Evolutionary conservation across 306 rosid species (phyloP), one percentile per base, ranked within the genome.

Genomic region (Sophora flavescens): DNA sequence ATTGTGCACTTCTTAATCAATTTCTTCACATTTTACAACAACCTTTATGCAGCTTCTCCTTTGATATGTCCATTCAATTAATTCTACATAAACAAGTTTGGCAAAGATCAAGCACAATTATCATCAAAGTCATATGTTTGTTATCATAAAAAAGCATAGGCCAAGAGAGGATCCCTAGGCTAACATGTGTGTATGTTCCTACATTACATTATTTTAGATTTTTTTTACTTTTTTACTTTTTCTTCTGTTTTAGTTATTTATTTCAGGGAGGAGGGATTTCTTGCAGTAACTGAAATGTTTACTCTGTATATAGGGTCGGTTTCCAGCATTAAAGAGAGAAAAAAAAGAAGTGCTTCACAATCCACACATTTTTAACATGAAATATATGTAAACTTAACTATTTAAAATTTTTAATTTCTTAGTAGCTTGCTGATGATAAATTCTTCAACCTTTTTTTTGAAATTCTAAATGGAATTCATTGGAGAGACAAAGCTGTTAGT

Each of bases 261-360:
- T 61, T 32, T 65, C 30, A 14, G 15, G 66, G 32, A 26, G 30
- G 77, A 22, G 53, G 42, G 53, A 3, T 11, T 39, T 72, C 66
- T 57, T 10, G 30, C 56, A 22, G 56, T 22, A 44, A 18, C 77
- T 13, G 7, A 39, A 17, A 56, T 18, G 28, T 70, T 53, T 69
- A 32, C 66, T 39, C 65, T 11, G 42, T 30, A 60, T 44, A 9
- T 0, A n/a, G n/a, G n/a, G n/a, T n/a, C n/a, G 51, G 14, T 48
- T 48, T 16, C 16, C 53, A 48, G 17, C 16, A 13, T 48, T 47
- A 50, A 13, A 13, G 18, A 3, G 22, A 9, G 22, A 6, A 0
- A 6, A 10, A 8, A 9, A 42, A n/a, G 14, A 10, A 5, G 15
- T 72, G 67, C 57, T 58, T 72, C 30, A 72, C 30, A 13, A 47